Conservation (phyloP, 75 land plant species). For the Adiantum capillusveneris region DNA sequence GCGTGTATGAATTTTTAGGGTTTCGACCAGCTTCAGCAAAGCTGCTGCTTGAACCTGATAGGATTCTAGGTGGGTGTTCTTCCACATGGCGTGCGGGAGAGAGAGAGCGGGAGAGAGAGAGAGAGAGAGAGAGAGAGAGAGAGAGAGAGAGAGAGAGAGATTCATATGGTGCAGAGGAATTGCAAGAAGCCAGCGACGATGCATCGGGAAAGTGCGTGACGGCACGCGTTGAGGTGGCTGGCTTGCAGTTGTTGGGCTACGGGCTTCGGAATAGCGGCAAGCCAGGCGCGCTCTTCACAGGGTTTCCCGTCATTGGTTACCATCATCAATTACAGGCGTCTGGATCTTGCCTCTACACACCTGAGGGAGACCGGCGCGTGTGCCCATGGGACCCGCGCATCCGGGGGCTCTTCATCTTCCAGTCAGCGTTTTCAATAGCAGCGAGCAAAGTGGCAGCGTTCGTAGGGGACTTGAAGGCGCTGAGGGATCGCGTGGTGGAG, state of each 20-base stretch:
- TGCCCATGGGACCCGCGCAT: too few relatives aligned
- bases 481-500: slow-evolving; percentile 13
- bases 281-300: slow-evolving; percentile 4
- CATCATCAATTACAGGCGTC: slow-evolving; percentile 6
- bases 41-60: too few relatives aligned
- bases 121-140: not conserved
- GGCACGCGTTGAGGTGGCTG: not conserved
- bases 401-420: too few relatives aligned
- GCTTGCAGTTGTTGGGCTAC: not conserved
- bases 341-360: not conserved
- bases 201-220: not conserved
- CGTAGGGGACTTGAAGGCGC: slow-evolving; percentile 9
- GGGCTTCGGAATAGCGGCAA: not conserved
- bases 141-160: not conserved
- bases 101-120: too few relatives aligned
- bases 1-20: not conserved
- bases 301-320: slow-evolving; percentile 12
- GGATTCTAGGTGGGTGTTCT: too few relatives aligned
- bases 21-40: not conserved
- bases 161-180: not conserved
- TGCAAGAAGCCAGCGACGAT: not conserved
- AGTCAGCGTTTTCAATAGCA: too few relatives aligned
- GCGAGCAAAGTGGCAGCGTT: slow-evolving; percentile 4
- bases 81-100: too few relatives aligned
- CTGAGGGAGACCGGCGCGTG: too few relatives aligned